Evolutionary conservation across 2,329 filamentous ascomycete species (phyloP).

Genomic region (Fusarium nygamai): DNA sequence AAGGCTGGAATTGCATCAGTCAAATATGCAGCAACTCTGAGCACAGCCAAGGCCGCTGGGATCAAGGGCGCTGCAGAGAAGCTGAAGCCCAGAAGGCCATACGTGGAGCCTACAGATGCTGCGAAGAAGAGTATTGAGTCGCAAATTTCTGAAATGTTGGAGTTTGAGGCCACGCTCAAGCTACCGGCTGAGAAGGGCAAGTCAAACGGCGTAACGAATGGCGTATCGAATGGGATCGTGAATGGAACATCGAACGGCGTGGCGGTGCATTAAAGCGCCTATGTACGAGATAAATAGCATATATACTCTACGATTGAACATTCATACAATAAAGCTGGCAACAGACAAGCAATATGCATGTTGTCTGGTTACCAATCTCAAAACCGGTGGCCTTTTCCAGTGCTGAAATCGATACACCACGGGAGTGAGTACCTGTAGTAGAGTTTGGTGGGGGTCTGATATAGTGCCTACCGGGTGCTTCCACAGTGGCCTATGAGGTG

Average conservation of each 20-base stretch:
- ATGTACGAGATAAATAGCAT: rapidly evolving
- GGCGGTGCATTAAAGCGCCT: neutral
- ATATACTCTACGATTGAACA: rapidly evolving
- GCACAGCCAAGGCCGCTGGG: slow-evolving; percentile 67
- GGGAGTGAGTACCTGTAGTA: rapidly evolving
- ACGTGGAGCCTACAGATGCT: slow-evolving; percentile 57
- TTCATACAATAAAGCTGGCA: neutral
- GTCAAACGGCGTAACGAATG: neutral
- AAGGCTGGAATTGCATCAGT: slow-evolving; percentile 74
- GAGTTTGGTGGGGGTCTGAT: neutral
- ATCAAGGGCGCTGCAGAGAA: slow-evolving; percentile 68
- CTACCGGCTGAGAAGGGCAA: neutral
- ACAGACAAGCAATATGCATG: neutral
- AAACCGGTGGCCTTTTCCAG: neutral
- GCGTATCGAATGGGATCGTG: neutral
- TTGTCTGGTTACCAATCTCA: neutral
- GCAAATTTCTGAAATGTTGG: slow-evolving; percentile 53
- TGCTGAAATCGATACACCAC: neutral
- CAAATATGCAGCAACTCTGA: slow-evolving; percentile 73
- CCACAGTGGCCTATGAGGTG: neutral
- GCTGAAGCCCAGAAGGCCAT: slow-evolving; percentile 69
- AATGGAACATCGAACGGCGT: neutral
- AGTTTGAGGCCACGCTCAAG: slow-evolving; percentile 50
- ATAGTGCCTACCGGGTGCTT: neutral
- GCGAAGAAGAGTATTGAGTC: slow-evolving; percentile 54